These are phyloP conservation scores for Silene latifolia DNA, from an alignment of 148 eudicot genomes.

Conservation along the genomic window DNA sequence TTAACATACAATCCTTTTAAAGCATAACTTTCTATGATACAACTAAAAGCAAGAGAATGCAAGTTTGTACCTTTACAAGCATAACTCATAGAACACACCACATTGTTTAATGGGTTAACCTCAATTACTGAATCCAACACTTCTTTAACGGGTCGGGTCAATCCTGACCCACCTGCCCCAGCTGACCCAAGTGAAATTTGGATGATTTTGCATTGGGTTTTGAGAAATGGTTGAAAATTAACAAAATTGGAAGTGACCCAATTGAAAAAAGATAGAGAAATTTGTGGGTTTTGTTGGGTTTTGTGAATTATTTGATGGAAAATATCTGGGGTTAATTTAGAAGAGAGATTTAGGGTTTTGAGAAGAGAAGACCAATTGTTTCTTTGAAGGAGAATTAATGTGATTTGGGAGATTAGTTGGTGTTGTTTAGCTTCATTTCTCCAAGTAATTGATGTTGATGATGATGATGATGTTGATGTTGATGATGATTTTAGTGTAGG, in stretches of 20 bases:
- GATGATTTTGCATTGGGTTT: constrained; percentile 36
- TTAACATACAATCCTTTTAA: constrained; percentile 44
- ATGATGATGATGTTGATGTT: constrained; percentile 16
- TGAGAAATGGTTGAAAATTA: constrained; percentile 56
- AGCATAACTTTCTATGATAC: constrained; percentile 56
- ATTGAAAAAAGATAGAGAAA: constrained; percentile 62
- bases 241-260: constrained; percentile 59
- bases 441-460: constrained; percentile 39
- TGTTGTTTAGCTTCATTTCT: constrained; percentile 44
- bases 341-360: constrained; percentile 42
- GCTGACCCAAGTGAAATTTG: constrained; percentile 30
- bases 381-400: constrained; percentile 59
- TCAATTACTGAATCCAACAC: constrained; percentile 52
- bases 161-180: constrained; percentile 27
- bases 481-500: not conserved
- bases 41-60: constrained; percentile 46
- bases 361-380: constrained; percentile 58
- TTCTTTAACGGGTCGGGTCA: constrained; percentile 38
- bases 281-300: constrained; percentile 53
- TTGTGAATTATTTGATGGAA: constrained; percentile 56
- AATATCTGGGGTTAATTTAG: constrained; percentile 42
- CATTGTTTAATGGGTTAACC: constrained; percentile 37
- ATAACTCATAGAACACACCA: constrained; percentile 39
- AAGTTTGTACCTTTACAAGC: constrained; percentile 43
- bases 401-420: constrained; percentile 60